phyloP scores from a whole-genome alignment of 192 early-diverging fungal genomes.

The Podila clonocystis region DNA sequence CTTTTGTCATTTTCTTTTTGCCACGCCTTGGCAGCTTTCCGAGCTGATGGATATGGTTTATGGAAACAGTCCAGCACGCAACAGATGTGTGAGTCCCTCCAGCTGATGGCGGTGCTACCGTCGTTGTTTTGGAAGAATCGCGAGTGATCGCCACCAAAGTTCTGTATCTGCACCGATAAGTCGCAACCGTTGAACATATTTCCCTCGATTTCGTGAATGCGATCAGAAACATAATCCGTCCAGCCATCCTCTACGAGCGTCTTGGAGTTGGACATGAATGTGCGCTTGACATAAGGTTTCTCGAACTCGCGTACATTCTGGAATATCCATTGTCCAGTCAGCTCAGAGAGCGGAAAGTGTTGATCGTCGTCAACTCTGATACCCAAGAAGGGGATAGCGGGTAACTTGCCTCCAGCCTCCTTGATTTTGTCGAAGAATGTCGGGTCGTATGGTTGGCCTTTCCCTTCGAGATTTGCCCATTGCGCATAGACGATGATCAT shows the following conservation, averaged over 20 bases:
- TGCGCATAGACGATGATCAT: conserved; percentile 8
- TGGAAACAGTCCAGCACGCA: conserved; percentile 6
- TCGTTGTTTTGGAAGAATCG: conserved; percentile 11
- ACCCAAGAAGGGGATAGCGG: neutral
- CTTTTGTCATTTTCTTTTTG: neutral
- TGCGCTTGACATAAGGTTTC: neutral
- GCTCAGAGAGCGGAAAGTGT: neutral
- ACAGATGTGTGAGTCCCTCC: conserved; percentile 11
- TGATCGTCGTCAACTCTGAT: neutral
- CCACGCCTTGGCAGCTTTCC: neutral
- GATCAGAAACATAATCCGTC: neutral
- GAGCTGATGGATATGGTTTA: neutral
- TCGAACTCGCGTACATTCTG: neutral
- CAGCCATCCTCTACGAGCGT: neutral
- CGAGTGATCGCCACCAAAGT: conserved; percentile 16
- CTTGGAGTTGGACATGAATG: neutral
- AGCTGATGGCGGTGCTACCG: conserved; percentile 11
- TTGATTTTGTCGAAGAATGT: conserved; percentile 1
- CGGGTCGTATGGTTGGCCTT: neutral
- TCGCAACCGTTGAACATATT: neutral
- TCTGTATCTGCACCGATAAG: conserved; percentile 10
- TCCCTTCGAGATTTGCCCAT: conserved; percentile 10
- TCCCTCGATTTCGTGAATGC: neutral
- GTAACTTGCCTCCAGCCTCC: neutral
- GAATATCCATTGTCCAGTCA: neutral